These are phyloP conservation scores for Sordariomycetes sp. DNA, from an alignment of 2,329 filamentous ascomycete species.

Conservation along the genomic window DNA sequence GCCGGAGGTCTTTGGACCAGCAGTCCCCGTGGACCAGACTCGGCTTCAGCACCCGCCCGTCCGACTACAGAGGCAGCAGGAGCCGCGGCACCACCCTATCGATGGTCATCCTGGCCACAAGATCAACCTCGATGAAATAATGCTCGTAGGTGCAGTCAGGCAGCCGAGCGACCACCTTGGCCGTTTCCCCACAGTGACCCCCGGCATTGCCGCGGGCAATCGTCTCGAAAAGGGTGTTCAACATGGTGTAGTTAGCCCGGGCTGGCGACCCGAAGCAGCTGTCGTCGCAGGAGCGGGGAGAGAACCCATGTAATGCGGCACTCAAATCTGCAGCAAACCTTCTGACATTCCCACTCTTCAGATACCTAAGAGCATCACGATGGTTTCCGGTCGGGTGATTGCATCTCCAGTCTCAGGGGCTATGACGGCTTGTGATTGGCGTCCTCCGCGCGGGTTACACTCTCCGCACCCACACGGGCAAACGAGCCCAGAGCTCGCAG, in stretches of 20 bases:
- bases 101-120: conserved; percentile 8
- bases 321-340: too few relatives aligned
- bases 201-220: neutral
- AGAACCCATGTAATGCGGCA: neutral
- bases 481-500: too few relatives aligned
- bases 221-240: neutral
- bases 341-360: too few relatives aligned
- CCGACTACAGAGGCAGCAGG: conserved; percentile 13
- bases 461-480: too few relatives aligned
- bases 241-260: neutral
- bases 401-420: too few relatives aligned
- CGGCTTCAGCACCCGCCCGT: conserved; percentile 15
- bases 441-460: neutral
- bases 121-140: conserved; percentile 5
- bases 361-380: neutral
- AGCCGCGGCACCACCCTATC: conserved; percentile 15
- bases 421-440: neutral
- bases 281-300: neutral
- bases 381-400: too few relatives aligned
- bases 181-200: neutral
- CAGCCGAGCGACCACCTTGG: neutral
- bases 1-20: conserved; percentile 9
- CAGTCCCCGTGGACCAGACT: conserved; percentile 17
- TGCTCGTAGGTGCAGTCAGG: neutral
- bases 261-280: neutral